Evolutionary conservation across 2,329 filamentous ascomycete species (phyloP).

Genomic region (Fusarium annulatum): DNA sequence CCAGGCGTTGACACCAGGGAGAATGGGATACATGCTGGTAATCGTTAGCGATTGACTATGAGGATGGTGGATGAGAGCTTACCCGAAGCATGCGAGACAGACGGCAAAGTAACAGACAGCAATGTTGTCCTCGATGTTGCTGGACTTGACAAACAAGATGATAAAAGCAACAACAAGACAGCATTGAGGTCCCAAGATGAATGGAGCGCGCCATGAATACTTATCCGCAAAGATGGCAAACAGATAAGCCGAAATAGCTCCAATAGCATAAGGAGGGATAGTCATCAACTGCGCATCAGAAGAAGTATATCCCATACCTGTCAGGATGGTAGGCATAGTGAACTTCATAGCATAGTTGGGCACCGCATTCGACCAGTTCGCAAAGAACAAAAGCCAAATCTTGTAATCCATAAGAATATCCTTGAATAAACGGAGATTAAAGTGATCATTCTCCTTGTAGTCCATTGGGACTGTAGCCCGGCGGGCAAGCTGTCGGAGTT

Average conservation of each 20-base stretch:
- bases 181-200: constrained; percentile 15
- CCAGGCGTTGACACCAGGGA: constrained; percentile 56
- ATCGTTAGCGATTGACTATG: not conserved
- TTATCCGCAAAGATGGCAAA: constrained; percentile 22
- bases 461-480: constrained; percentile 1
- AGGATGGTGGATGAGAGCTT: accelerated
- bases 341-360: constrained; percentile 50
- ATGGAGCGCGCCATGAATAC: constrained; percentile 17
- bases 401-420: constrained; percentile 61
- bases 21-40: constrained; percentile 51
- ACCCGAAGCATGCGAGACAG: constrained; percentile 22
- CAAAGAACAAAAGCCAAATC: constrained; percentile 55
- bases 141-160: constrained; percentile 13
- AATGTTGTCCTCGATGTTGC: constrained; percentile 5
- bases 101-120: constrained; percentile 20
- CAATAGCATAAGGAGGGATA: constrained; percentile 11
- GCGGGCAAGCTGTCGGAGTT: constrained; percentile 2
- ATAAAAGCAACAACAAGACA: constrained; percentile 14
- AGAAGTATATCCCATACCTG: constrained; percentile 54
- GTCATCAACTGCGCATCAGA: constrained; percentile 46
- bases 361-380: constrained; percentile 56
- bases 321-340: constrained; percentile 54
- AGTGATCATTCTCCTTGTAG: constrained; percentile 17
- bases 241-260: constrained; percentile 13
- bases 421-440: constrained; percentile 38